phyloP scores from a whole-genome alignment of 345 rosid genomes.

The Abelmoschus esculentus region DNA sequence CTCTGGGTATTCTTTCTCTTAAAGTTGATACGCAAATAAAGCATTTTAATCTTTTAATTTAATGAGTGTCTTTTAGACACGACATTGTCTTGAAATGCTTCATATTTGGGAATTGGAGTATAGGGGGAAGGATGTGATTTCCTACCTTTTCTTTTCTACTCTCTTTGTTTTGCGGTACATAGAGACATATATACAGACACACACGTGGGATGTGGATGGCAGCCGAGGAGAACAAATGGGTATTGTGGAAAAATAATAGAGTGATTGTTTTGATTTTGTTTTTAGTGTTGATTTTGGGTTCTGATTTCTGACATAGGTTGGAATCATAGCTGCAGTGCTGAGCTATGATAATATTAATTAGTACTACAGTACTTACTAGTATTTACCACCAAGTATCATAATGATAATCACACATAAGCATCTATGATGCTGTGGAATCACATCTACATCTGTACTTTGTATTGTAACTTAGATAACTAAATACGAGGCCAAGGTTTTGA shows the following conservation, averaged over 20 bases:
- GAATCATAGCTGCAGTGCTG: neutral
- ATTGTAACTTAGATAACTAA: neutral
- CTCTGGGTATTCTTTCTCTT: slow-evolving; percentile 39
- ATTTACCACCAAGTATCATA: neutral
- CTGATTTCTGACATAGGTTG: slow-evolving; percentile 13
- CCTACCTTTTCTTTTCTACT: too few species aligned
- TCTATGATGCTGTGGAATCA: neutral
- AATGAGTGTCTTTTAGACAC: neutral
- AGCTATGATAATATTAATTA: neutral
- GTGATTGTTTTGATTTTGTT: neutral
- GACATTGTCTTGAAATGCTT: neutral
- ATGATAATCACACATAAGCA: neutral
- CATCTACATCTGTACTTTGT: neutral
- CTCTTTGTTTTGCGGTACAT: too few species aligned
- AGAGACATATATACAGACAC: too few species aligned
- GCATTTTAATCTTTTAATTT: neutral
- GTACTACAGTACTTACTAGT: neutral
- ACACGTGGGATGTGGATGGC: neutral
- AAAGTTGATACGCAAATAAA: neutral
- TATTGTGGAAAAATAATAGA: neutral
- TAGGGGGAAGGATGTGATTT: too few species aligned
- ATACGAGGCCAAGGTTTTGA: neutral
- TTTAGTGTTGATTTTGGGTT: neutral
- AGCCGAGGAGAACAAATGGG: slow-evolving; percentile 10
- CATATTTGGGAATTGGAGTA: neutral